These are phyloP conservation scores for Rhodocollybia butyracea DNA, from an alignment of 768 basidiomycete species.

Conservation along the genomic window DNA sequence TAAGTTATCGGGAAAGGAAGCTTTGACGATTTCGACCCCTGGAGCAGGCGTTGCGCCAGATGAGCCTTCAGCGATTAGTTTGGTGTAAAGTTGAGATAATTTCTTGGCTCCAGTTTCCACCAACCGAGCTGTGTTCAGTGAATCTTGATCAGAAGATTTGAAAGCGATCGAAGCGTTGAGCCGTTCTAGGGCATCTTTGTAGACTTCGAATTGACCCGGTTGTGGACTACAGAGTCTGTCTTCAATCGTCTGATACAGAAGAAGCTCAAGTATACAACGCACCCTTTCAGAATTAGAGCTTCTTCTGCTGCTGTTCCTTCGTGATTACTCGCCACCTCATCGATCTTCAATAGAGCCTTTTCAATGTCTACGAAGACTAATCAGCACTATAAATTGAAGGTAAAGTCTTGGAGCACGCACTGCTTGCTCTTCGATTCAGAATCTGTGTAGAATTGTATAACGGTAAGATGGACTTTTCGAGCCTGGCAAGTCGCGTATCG, in stretches of 20 bases:
- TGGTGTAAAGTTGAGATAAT: slow-evolving; percentile 78
- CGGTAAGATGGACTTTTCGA: slow-evolving; percentile 84
- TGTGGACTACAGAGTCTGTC: slow-evolving; percentile 53
- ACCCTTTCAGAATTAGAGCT: slow-evolving; percentile 77
- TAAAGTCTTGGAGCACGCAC: slow-evolving; percentile 40
- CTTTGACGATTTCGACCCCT: slow-evolving; percentile 50
- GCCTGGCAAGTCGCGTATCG: slow-evolving; percentile 74
- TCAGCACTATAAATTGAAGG: neutral
- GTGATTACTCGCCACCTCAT: slow-evolving; percentile 71
- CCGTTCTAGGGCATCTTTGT: slow-evolving; percentile 71
- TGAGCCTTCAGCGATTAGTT: slow-evolving; percentile 82
- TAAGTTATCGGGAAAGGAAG: slow-evolving; percentile 53
- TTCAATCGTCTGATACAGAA: too few species aligned
- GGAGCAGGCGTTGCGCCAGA: slow-evolving; percentile 67
- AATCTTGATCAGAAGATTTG: slow-evolving; percentile 54
- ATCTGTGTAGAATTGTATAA: slow-evolving; percentile 78
- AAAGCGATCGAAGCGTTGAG: slow-evolving; percentile 80
- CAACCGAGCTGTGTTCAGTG: slow-evolving; percentile 64
- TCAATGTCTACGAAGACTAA: slow-evolving; percentile 62
- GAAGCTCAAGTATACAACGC: slow-evolving; percentile 14
- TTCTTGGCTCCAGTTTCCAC: slow-evolving; percentile 84
- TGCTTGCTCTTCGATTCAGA: slow-evolving; percentile 66
- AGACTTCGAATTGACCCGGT: slow-evolving; percentile 56
- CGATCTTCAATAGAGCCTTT: slow-evolving; percentile 71
- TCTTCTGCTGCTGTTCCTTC: slow-evolving; percentile 79